These are phyloP conservation scores for Vairimorpha apis DNA, from an alignment of 371 early-diverging fungal species.

Conservation along the genomic window DNA sequence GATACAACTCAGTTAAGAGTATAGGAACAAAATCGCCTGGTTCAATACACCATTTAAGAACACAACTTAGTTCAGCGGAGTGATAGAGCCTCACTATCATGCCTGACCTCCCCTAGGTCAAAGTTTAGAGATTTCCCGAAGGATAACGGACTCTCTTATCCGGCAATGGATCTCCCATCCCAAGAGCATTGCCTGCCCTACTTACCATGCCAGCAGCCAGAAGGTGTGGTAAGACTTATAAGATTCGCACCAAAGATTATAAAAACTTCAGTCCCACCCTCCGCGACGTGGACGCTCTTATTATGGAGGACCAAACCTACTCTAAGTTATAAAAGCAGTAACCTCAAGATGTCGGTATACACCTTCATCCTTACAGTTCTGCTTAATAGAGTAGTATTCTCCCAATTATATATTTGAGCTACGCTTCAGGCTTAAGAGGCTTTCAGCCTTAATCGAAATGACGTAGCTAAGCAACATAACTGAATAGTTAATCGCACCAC, in stretches of 20 bases:
- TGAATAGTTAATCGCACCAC: constrained; percentile 64
- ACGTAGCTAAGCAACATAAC: constrained; percentile 66
- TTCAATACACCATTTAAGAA: neutral
- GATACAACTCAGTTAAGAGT: no score
- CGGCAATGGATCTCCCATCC: neutral
- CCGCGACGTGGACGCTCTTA: neutral
- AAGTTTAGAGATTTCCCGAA: no score
- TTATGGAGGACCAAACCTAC: neutral
- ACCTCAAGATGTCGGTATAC: constrained; percentile 29
- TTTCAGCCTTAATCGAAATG: constrained; percentile 66
- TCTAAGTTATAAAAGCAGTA: neutral
- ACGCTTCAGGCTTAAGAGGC: constrained; percentile 66
- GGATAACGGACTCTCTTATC: neutral
- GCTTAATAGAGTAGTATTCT: constrained; percentile 13
- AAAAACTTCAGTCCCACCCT: no score
- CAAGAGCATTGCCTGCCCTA: neutral
- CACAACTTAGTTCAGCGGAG: neutral
- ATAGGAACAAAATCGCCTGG: neutral
- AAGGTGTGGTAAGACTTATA: neutral
- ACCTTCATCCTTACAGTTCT: constrained; percentile 37
- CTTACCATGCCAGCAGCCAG: neutral
- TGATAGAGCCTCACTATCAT: neutral
- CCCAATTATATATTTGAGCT: constrained; percentile 50
- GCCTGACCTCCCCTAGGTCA: constrained; percentile 7
- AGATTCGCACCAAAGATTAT: no score